Evolutionary conservation across 176 grass and related monocot species (phyloP), one percentile per base, ranked within the genome.

Genomic region (Triticum timopheevii): DNA sequence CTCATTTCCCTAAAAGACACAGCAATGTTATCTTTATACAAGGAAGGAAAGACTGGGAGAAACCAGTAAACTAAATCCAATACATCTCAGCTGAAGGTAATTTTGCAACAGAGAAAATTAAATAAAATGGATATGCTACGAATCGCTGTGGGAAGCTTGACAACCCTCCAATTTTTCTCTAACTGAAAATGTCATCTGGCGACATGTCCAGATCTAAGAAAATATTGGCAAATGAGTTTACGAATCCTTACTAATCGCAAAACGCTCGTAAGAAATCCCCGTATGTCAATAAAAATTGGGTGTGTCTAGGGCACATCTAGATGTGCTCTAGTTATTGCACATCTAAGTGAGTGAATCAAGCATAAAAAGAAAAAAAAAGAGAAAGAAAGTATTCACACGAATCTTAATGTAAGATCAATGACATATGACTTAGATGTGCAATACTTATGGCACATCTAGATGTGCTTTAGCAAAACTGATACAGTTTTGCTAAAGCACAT

Each of bases 1-100:
- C 35, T 86, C 76, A 7, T 74, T 88, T 64, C 62, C 91, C 85
- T 90, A 16, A 20, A 78, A 84, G 76, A 77, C 1, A 54, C 5
- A 56, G 27, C 5, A 49, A 86, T 39, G 79, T 5, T 78, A 68
- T 49, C 1, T 81, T n/a, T 81, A 50, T 33, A 81, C 3, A 22
- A 28, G 63, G 66, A 15, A 56, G 33, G 47, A 33, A 76, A 76
- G 24, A 50, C 30, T 20, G n/a, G 17, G 16, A 65, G 5, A 81
- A 66, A 66, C 42, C 8, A 49, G 40, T n/a, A 67, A 22, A 81
- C 25, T 50, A 39, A 22, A 62, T 19, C 25, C 10, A 68, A 27
- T 31, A 47, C 24, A 80, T 65, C 61, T 17, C 17, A 19, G 38
- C 2, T 22, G 40, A 81, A 49, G 79, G 6, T 65, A 66, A 17